Base-by-base conservation (phyloP, 192 early-diverging fungal species). In the Spinellus fusiger region DNA sequence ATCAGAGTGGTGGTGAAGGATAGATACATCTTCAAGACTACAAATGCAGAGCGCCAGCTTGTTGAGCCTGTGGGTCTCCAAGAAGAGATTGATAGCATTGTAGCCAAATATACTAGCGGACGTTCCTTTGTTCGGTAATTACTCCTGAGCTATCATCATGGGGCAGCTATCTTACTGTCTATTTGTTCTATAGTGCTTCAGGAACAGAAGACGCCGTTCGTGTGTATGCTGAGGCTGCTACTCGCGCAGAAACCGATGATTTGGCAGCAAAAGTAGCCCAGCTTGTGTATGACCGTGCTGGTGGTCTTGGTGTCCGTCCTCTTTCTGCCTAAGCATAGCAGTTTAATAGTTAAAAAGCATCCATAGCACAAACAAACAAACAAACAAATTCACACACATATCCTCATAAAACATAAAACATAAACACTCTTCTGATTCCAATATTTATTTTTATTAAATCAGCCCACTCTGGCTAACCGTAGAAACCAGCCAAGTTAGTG, bases 151-250 rank as follows among this genome's bases (percentile, higher is more conserved):
- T 31, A n/a, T 15, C 22, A 27, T 25, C 3, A n/a, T 25, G 25
- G 20, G 15, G 16, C 8, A 26, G 23, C 6, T 51, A 8, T 33
- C n/a, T 18, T 35, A 18, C 27, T 54, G 33, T 20, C 54, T 54
- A 27, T 50, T 51, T 33, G 22, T 26, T 37, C 13, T 37, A 51
- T 32, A 88, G 88, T 57, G 94, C 98, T 18, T 96, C 94, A 12
- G 98, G 98, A 31, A 99, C 98, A 25, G 98, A 99, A 72, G 98
- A 99, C 68, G 91, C 94, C 10, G 98, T 99, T 18, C 90, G 98
- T 50, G 94, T 99, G 13, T 99, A 99, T 68, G 95, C 98, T 32
- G 98, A 99, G 76, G 98, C 98, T 20, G 92, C 90, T 34, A 95
- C 95, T 1, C 84, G 87, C 46, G 76, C 88, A 9, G 88, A 98